Conservation (phyloP, 257 asterid genomes). For the Petunia secreta region DNA sequence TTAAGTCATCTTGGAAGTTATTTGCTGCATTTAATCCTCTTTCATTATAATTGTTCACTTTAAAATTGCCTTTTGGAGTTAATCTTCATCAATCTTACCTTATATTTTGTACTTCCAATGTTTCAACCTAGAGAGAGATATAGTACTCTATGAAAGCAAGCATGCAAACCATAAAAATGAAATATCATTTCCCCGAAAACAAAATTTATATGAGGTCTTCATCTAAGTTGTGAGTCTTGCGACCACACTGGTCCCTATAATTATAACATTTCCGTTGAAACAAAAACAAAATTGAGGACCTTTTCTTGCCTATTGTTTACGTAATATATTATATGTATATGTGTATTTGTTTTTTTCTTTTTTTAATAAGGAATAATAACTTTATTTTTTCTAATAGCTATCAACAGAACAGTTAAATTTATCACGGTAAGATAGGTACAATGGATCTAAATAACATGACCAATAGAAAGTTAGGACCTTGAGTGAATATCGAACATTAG, state of each 20-base stretch:
- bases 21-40: slow-evolving; percentile 1
- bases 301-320: neutral
- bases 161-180: neutral
- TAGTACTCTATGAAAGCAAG: neutral
- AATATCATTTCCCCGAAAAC: neutral
- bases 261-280: neutral
- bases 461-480: slow-evolving; percentile 3
- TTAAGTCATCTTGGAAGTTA: neutral
- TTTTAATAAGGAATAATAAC: too few species aligned
- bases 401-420: neutral
- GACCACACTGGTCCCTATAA: neutral
- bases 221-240: slow-evolving; percentile 1
- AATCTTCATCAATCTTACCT: neutral
- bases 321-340: neutral
- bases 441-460: neutral
- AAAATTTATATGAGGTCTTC: neutral
- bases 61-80: too few species aligned
- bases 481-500: neutral
- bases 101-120: slow-evolving; percentile 7
- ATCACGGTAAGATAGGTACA: neutral
- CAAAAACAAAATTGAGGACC: neutral
- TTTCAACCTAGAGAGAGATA: neutral
- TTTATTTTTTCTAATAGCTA: neutral
- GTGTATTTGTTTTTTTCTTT: too few species aligned
- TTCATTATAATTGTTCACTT: neutral